Evolutionary conservation across 2,329 filamentous ascomycete genomes (phyloP).

Genomic region (Elsinoe ampelina): DNA sequence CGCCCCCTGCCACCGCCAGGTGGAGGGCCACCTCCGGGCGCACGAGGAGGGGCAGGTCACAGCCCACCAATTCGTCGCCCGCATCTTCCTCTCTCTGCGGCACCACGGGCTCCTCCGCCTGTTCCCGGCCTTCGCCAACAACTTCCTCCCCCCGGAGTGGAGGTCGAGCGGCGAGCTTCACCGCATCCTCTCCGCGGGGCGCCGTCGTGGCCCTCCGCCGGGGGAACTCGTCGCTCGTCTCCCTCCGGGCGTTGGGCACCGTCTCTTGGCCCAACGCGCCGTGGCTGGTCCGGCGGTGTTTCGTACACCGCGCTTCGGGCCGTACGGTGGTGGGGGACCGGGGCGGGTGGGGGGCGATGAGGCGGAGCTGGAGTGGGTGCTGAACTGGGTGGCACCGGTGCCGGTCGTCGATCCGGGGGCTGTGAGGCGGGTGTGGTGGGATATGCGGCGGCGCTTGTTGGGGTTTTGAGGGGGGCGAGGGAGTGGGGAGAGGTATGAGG

Average conservation of each 20-base stretch:
- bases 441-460: background rate
- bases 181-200: background rate
- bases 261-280: constrained; percentile 1
- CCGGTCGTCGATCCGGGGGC: too few relatives aligned
- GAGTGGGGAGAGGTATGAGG: background rate
- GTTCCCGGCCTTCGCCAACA: background rate
- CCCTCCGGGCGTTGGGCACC: background rate
- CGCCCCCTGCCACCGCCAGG: background rate
- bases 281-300: background rate
- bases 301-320: background rate
- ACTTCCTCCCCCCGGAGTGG: background rate
- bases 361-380: background rate
- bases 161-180: background rate
- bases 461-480: background rate
- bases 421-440: background rate
- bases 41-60: background rate
- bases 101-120: background rate
- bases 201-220: background rate
- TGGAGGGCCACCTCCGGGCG: background rate
- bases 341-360: background rate
- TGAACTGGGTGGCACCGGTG: too few relatives aligned
- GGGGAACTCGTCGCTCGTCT: background rate
- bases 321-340: background rate
- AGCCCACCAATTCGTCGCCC: background rate
- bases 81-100: constrained; percentile 4